phyloP scores from a whole-genome alignment of 2,329 filamentous ascomycete species.

The Botrytis paeoniae region DNA sequence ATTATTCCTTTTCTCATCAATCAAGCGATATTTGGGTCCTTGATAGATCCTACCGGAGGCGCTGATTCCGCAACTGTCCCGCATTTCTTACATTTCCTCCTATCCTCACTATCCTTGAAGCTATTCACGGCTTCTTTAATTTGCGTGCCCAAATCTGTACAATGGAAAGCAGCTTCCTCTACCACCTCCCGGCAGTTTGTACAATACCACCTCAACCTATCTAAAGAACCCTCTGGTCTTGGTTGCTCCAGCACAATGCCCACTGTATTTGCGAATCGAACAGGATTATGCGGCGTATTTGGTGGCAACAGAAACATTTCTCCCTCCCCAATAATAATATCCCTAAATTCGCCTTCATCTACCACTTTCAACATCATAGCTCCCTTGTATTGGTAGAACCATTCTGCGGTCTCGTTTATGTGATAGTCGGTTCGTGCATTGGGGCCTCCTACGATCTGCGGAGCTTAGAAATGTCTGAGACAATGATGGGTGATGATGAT shows the following conservation, averaged over 20 bases:
- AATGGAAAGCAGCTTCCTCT: constrained; percentile 83
- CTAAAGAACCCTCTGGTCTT: constrained; percentile 65
- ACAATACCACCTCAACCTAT: constrained; percentile 92
- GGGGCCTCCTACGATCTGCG: constrained; percentile 87
- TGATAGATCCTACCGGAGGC: constrained; percentile 58
- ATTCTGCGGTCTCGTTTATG: constrained; percentile 93
- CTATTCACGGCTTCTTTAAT: constrained; percentile 86
- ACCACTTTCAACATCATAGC: constrained; percentile 93
- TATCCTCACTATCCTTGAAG: constrained; percentile 68
- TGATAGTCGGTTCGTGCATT: constrained; percentile 98
- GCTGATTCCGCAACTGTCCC: constrained; percentile 71
- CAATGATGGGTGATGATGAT: neutral
- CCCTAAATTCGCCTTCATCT: constrained; percentile 68
- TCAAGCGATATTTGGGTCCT: constrained; percentile 52
- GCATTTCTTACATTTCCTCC: constrained; percentile 74
- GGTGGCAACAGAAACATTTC: constrained; percentile 89
- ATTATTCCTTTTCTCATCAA: constrained; percentile 1
- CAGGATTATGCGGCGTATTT: constrained; percentile 96
- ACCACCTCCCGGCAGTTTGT: constrained; percentile 65
- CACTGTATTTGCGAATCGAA: constrained; percentile 90
- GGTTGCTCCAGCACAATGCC: constrained; percentile 89
- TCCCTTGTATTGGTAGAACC: constrained; percentile 96
- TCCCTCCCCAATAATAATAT: constrained; percentile 87
- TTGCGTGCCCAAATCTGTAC: constrained; percentile 87
- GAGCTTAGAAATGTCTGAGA: constrained; percentile 5